These are phyloP conservation scores for Salix purpurea DNA, from an alignment of 345 rosid species.

Conservation along the genomic window DNA sequence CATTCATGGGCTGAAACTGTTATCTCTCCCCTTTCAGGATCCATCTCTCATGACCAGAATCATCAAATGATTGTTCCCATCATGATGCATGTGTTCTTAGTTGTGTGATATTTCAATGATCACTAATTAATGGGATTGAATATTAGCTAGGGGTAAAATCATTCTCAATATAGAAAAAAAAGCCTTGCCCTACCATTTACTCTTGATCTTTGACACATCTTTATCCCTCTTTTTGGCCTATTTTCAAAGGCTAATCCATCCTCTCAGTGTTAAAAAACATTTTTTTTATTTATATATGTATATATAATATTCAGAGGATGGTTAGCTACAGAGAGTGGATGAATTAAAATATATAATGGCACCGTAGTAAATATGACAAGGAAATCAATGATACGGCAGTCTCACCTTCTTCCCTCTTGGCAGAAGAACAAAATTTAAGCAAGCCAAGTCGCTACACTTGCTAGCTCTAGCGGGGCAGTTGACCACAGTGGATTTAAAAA, in stretches of 20 bases:
- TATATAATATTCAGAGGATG: no score
- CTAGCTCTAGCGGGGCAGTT: neutral
- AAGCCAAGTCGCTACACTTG: neutral
- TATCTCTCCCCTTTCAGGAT: neutral
- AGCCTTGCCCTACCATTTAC: neutral
- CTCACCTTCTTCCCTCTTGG: neutral
- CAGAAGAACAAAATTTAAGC: neutral
- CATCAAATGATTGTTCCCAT: neutral
- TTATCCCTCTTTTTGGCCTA: neutral
- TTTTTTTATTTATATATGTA: accelerated
- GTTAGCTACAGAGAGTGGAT: no score
- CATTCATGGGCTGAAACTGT: constrained; percentile 4
- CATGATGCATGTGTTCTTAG: neutral
- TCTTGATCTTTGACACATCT: neutral
- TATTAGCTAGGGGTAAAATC: neutral
- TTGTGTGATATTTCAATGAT: neutral
- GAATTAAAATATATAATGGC: neutral
- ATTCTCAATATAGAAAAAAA: neutral
- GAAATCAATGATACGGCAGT: neutral
- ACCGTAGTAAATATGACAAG: neutral
- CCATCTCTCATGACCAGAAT: neutral
- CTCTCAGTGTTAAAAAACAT: neutral
- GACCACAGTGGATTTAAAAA: neutral
- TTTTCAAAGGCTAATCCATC: neutral
- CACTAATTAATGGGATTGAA: no score